Base-by-base conservation (phyloP, 2,329 filamentous ascomycete genomes). In the Hymenoscyphus repandus region DNA sequence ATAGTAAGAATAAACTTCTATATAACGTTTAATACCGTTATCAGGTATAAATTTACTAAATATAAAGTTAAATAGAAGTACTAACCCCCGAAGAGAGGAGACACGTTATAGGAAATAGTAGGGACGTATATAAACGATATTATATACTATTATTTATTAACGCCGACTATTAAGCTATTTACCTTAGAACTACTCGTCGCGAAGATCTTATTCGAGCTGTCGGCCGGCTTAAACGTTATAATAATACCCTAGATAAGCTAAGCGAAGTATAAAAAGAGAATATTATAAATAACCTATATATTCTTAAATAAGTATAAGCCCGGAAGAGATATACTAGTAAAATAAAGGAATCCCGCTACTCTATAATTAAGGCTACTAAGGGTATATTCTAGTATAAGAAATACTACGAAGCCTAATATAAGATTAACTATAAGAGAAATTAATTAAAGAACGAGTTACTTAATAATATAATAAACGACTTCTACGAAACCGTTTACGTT, bases 401-500 rank as follows among this genome's bases (percentile, higher is more conserved):
- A 51, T 48, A 62, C 47, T 46, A 54, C n/a, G n/a, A 45, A 39
- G 50, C 43, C n/a, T n/a, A n/a, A 47, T n/a, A 43, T 38, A 55
- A 54, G 46, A 40, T 60, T 13, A 59, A 60, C 40, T 57, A 18
- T 43, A 37, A 56, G 22, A 57, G 52, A 50, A 41, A 34, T 18
- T 15, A 53, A 48, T 50, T 62, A 47, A 59, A 43, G 22, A 40
- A 51, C 9, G 45, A 13, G n/a, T 42, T 48, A 38, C 57, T 62
- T 34, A 18, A 57, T 17, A 52, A 56, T 37, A 51, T 50, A 32
- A 59, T 62, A 36, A 32, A 49, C 36, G 49, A 60, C 18, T 62
- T 62, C 40, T 46, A 62, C 47, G 44, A 55, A 33, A 59, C 52
- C 13, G 48, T 63, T 34, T 31, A 63, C 41, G 50, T 42, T 27